phyloP scores from a whole-genome alignment of 1,284 basidiomycete species.

The Apiotrichum brassicae region DNA sequence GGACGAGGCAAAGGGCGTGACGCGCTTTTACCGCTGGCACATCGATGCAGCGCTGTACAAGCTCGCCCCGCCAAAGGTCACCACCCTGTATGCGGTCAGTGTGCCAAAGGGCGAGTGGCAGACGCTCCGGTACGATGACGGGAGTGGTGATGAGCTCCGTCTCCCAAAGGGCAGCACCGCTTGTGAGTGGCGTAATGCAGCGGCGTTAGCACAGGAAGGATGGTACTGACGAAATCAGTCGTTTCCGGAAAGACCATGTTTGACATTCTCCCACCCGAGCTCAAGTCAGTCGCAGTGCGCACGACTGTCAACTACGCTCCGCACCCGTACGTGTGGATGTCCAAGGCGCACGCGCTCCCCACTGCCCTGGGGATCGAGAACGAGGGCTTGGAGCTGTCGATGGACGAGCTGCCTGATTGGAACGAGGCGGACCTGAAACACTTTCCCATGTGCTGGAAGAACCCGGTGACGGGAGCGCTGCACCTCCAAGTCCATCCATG shows the following conservation, averaged over 20 bases:
- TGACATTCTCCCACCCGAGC: slow-evolving; percentile 62
- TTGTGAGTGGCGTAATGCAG: slow-evolving; percentile 53
- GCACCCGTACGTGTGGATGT: slow-evolving; percentile 82
- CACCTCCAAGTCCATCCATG: slow-evolving; percentile 74
- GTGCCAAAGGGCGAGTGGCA: slow-evolving; percentile 67
- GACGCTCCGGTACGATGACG: slow-evolving; percentile 77
- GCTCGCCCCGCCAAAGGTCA: slow-evolving; percentile 77
- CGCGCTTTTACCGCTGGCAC: slow-evolving; percentile 88
- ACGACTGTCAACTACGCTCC: slow-evolving; percentile 63
- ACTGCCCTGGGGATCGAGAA: slow-evolving; percentile 72
- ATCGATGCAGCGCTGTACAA: slow-evolving; percentile 90
- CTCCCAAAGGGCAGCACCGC: slow-evolving; percentile 84
- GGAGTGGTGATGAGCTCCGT: slow-evolving; percentile 69
- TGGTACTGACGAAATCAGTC: slow-evolving; percentile 27
- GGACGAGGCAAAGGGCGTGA: slow-evolving; percentile 67
- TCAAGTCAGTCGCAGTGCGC: slow-evolving; percentile 79
- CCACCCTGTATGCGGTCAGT: slow-evolving; percentile 73
- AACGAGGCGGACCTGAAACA: slow-evolving; percentile 64
- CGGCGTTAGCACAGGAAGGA: not conserved
- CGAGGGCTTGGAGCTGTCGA: slow-evolving; percentile 62
- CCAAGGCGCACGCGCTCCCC: slow-evolving; percentile 60
- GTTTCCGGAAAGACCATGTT: slow-evolving; percentile 74
- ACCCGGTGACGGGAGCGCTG: slow-evolving; percentile 65
- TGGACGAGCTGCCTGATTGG: slow-evolving; percentile 65
- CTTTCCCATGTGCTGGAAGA: slow-evolving; percentile 73